Evolutionary conservation across 768 basidiomycete genomes (phyloP), one percentile per base, ranked within the genome.

Genomic region (Psilocybe cubensis): DNA sequence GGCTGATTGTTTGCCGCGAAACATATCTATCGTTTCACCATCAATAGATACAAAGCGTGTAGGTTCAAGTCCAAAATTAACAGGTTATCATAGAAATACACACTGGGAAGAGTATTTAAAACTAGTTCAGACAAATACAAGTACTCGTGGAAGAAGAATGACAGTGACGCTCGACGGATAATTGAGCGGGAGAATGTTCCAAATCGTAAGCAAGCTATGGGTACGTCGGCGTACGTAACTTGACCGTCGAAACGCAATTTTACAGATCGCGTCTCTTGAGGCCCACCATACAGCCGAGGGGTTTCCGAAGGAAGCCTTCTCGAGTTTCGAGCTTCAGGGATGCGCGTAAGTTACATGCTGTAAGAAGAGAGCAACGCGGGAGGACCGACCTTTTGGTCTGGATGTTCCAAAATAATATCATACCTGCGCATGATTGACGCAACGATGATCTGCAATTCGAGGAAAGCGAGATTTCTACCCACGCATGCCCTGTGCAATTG

Each of bases 291-390:
- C 92, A 94, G 18, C 72, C 76, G 27, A 90, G 71, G 0, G 93
- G 93, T 76, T 95, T 96, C 63, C 94, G 79, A 59, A 96, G 75
- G 76, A 96, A 96, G 2, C 94, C 94, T 74, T 96, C 94, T 14
- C 84, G 76, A 1, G 88, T 92, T 33, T 83, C 78, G 52, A 95
- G 74, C 87, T 92, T 64, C 20, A 51, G 33, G 33, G 56, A 21
- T 53, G 42, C 11, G 21, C 43, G 24, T 38, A 33, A 52, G 27
- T 10, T 5, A 12, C 17, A 54, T 44, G 27, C 50, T 27, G 18
- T 31, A 38, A 31, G 27, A 47, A 49, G 41, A 50, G 35, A 29
- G 28, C 28, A 41, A 50, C 40, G 46, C 46, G 46, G 40, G 31
- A 29, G 29, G 12, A 73, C 84, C 56, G 59, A 88, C 89, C 70